phyloP scores from a whole-genome alignment of 768 basidiomycete species.

The Dentipellis fragilis region DNA sequence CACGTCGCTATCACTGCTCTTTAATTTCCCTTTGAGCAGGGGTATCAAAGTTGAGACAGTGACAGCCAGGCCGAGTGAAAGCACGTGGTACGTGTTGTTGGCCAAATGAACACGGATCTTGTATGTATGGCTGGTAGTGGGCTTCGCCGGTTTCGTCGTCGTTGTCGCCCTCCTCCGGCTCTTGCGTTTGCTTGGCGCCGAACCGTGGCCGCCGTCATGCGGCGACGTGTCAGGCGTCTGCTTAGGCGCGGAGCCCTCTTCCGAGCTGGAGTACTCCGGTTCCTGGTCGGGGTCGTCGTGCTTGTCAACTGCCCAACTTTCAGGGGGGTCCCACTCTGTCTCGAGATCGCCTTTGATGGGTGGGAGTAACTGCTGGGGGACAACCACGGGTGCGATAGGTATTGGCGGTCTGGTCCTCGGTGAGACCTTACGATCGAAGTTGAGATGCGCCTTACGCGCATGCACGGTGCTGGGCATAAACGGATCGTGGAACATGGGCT shows the following conservation, averaged over 20 bases:
- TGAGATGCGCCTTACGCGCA: slow-evolving; percentile 11
- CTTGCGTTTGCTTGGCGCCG: slow-evolving; percentile 13
- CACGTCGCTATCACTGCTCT: slow-evolving; percentile 40
- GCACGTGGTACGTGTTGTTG: slow-evolving; percentile 63
- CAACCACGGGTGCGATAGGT: slow-evolving; percentile 12
- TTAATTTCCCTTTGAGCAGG: slow-evolving; percentile 46
- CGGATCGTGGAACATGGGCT: slow-evolving; percentile 30
- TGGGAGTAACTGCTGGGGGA: slow-evolving; percentile 3
- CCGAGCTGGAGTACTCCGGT: slow-evolving; percentile 33
- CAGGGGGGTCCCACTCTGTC: slow-evolving; percentile 52
- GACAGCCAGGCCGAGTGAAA: slow-evolving; percentile 49
- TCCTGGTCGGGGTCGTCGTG: slow-evolving; percentile 31
- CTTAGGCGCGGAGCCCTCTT: slow-evolving; percentile 20
- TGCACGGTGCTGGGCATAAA: slow-evolving; percentile 18
- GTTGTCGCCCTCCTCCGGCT: slow-evolving; percentile 8
- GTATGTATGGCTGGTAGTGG: slow-evolving; percentile 20
- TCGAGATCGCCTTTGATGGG: slow-evolving; percentile 4
- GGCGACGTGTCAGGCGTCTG: slow-evolving; percentile 12
- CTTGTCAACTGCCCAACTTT: slow-evolving; percentile 62
- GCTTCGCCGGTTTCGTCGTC: background rate
- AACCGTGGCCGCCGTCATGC: background rate
- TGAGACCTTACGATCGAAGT: slow-evolving; percentile 34
- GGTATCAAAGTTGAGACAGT: slow-evolving; percentile 62
- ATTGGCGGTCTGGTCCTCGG: slow-evolving; percentile 31
- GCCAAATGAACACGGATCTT: slow-evolving; percentile 71